Percentiles rank a stretch among this genome's conserved stretches.
Conservation (phyloP, 306 rosid genomes). For the Potentilla sterilis region DNA sequence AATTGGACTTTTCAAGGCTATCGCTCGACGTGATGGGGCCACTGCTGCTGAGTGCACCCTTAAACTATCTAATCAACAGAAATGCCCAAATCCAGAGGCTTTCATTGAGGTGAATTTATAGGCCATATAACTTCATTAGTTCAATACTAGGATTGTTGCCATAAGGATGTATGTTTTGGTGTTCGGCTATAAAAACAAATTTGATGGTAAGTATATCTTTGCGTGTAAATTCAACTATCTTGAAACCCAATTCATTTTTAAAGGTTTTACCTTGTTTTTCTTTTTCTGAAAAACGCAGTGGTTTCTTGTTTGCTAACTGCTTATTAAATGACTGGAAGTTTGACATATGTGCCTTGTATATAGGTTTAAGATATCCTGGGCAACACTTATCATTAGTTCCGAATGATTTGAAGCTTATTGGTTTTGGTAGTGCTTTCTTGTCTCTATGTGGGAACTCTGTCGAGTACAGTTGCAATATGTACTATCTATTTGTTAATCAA, state of each 20-base stretch:
- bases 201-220: neutral
- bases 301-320: neutral
- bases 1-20: conserved; percentile 87
- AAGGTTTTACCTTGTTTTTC: neutral
- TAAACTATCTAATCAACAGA: conserved; percentile 79
- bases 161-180: neutral
- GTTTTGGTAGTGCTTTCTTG: neutral
- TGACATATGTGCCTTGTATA: neutral
- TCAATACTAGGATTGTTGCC: neutral
- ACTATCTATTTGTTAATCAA: neutral
- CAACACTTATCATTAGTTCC: neutral
- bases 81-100: conserved; percentile 93
- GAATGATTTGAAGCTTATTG: neutral
- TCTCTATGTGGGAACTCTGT: neutral
- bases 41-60: conserved; percentile 87
- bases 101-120: conserved; percentile 72
- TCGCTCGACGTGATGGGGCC: conserved; percentile 90
- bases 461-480: neutral
- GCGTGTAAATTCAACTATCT: neutral
- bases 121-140: neutral
- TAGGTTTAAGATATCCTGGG: neutral
- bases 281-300: neutral
- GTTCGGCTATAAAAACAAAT: neutral
- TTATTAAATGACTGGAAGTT: neutral
- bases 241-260: neutral